Base-by-base conservation (phyloP, 2,329 filamentous ascomycete genomes). In the Monilinia laxa region DNA sequence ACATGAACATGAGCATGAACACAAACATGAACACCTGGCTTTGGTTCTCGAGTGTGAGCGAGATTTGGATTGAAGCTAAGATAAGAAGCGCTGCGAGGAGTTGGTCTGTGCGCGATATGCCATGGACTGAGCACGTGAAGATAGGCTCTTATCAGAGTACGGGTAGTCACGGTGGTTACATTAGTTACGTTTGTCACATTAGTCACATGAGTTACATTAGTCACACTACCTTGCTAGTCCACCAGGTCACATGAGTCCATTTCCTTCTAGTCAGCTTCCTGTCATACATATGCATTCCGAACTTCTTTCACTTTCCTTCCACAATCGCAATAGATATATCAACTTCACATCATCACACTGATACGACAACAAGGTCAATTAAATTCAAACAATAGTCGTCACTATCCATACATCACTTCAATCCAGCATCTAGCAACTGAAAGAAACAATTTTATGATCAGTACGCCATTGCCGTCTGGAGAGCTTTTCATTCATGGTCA, bases 11-110 rank as follows among this genome's bases (percentile, higher is more conserved):
- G 20, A 35, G 40, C 59, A 62, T 20, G 38, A 45, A 58, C 56
- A 28, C n/a, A 1, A 42, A 64, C 62, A 56, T 35, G 62, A 57
- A 64, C 62, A 64, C 52, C 62, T 64, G 62, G 62, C 62, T 45
- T 56, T 64, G 38, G 62, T 35, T 64, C 51, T 57, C 38, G 35
- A 20, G 16, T 18, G 16, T 20, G 6, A 42, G 49, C 40, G 31
- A 38, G 14, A 18, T n/a, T 20, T 10, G 18, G 49, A 47, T 59
- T 59, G 53, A 16, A 31, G n/a, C 23, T 6, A 10, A 12, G 14
- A 10, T 45, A 28, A 16, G 3, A 25, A 20, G 14, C 20, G 42
- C n/a, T 57, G 7, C 31, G 31, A 35, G 5, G 3, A n/a, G 6
- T 4, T n/a, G 53, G 28, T 59, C 45, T 4, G 53, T 58, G 31